These are phyloP conservation scores for Pseudocercospora eumusae DNA, from an alignment of 2,329 filamentous ascomycete species.

Conservation along the genomic window DNA sequence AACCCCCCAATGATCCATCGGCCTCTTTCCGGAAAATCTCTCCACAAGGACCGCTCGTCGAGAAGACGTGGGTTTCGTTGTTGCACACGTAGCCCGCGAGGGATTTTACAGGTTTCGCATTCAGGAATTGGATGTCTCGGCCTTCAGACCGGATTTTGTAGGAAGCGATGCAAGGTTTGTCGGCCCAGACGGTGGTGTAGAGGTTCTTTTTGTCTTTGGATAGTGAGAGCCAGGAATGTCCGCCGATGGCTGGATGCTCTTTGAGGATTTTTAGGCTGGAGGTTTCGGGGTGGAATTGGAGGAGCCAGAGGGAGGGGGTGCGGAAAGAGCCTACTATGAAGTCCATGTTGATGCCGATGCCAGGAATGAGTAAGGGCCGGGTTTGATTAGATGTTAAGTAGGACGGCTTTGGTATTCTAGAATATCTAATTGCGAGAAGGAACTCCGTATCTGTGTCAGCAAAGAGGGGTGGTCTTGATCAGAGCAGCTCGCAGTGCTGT, in stretches of 20 bases:
- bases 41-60: constrained; percentile 38
- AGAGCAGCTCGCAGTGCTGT: background rate
- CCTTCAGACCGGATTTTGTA: constrained; percentile 33
- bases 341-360: constrained; percentile 35
- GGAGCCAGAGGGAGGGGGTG: constrained; percentile 36
- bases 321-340: constrained; percentile 43
- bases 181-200: constrained; percentile 43
- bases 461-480: background rate
- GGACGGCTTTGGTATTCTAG: too few relatives aligned
- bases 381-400: background rate
- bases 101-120: constrained; percentile 37
- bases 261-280: constrained; percentile 30
- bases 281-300: constrained; percentile 35
- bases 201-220: constrained; percentile 35
- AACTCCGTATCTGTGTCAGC: background rate
- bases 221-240: constrained; percentile 41
- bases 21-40: constrained; percentile 37
- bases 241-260: constrained; percentile 37
- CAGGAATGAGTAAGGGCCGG: background rate
- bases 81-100: constrained; percentile 40
- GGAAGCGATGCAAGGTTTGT: constrained; percentile 36
- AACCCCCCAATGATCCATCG: constrained; percentile 36
- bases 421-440: too few relatives aligned
- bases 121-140: constrained; percentile 36
- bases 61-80: constrained; percentile 37